Percentiles rank a stretch among this genome's conserved stretches.
phyloP scores from a whole-genome alignment of 2,329 filamentous ascomycete species.

The Neofusicoccum umdonicola region DNA sequence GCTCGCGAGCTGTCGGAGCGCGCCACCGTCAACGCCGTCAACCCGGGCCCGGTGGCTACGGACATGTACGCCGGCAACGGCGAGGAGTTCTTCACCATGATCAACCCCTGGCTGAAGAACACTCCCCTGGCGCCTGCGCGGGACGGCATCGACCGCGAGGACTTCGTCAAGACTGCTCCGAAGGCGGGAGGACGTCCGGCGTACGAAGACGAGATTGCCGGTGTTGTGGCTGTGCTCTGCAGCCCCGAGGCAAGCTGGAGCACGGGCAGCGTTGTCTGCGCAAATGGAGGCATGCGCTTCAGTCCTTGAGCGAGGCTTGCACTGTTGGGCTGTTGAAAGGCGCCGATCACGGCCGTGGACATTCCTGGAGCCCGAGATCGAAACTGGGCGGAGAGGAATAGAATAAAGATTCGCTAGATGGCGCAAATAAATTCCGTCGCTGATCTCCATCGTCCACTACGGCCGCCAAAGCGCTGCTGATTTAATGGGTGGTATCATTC shows the following conservation, averaged over 20 bases:
- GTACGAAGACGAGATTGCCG: slow-evolving; percentile 70
- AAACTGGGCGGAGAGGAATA: no score
- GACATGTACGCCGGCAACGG: slow-evolving; percentile 63
- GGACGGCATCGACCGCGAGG: slow-evolving; percentile 59
- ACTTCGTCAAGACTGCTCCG: slow-evolving; percentile 46
- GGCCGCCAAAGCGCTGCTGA: no score
- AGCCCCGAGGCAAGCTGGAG: slow-evolving; percentile 70
- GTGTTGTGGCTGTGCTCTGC: slow-evolving; percentile 74
- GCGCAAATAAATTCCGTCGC: no score
- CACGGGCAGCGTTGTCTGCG: slow-evolving; percentile 76
- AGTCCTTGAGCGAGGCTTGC: slow-evolving; percentile 23
- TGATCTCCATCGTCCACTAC: no score
- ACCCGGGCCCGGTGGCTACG: slow-evolving; percentile 64
- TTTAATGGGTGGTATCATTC: no score
- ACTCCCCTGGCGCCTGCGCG: slow-evolving; percentile 65
- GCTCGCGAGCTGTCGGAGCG: slow-evolving; percentile 60
- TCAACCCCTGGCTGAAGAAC: slow-evolving; percentile 60
- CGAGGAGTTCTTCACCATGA: slow-evolving; percentile 56
- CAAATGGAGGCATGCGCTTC: slow-evolving; percentile 74
- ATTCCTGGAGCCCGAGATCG: no score
- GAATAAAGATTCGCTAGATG: no score
- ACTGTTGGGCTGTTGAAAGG: neutral
- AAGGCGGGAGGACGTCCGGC: slow-evolving; percentile 55
- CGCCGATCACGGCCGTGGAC: no score
- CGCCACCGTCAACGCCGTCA: slow-evolving; percentile 64